phyloP scores from a whole-genome alignment of 768 basidiomycete species.

The Russula dissimulans region DNA sequence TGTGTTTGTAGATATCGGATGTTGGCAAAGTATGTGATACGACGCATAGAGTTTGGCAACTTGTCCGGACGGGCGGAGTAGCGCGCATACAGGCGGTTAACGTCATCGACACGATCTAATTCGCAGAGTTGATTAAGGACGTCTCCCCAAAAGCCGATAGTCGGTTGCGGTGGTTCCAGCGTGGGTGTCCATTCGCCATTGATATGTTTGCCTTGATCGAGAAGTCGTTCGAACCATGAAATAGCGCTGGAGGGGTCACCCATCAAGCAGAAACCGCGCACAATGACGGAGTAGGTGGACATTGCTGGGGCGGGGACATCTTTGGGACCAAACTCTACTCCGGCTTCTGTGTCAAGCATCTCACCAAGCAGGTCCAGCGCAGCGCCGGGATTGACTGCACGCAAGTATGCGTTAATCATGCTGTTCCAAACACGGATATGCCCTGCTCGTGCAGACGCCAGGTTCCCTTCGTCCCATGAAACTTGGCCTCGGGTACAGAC shows the following conservation, averaged over 20 bases:
- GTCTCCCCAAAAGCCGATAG: constrained; percentile 43
- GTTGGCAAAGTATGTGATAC: constrained; percentile 39
- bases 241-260: constrained; percentile 58
- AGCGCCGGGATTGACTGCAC: constrained; percentile 47
- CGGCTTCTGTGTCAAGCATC: constrained; percentile 49
- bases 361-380: constrained; percentile 58
- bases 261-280: constrained; percentile 52
- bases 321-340: constrained; percentile 26
- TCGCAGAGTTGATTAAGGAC: constrained; percentile 50
- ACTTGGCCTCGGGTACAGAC: constrained; percentile 35
- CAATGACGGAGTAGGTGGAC: constrained; percentile 54
- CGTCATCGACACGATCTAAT: constrained; percentile 39
- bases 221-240: constrained; percentile 62
- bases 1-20: constrained; percentile 26
- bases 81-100: constrained; percentile 45
- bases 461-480: constrained; percentile 22
- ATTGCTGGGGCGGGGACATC: constrained; percentile 50
- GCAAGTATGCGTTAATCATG: constrained; percentile 72
- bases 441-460: constrained; percentile 21
- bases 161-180: constrained; percentile 41
- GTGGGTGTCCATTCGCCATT: constrained; percentile 35
- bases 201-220: constrained; percentile 32
- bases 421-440: constrained; percentile 56
- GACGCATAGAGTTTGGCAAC: constrained; percentile 24
- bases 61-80: constrained; percentile 25